A percentile compares a stretch with the other conserved stretches of the same genome.
phyloP scores from a whole-genome alignment of 306 rosid species.

The Trichosanthes cucumerina region DNA sequence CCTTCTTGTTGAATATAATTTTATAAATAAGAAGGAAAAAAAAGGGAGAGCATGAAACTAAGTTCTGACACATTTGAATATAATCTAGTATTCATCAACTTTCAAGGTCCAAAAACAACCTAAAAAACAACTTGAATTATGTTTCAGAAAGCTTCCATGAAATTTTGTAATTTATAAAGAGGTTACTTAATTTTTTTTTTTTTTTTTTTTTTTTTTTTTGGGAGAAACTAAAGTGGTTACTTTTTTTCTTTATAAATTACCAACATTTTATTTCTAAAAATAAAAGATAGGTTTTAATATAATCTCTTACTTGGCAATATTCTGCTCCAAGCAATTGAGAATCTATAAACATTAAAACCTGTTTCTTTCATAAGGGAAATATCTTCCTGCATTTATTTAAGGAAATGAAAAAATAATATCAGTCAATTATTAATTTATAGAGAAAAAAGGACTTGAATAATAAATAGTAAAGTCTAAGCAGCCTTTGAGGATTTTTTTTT shows the following conservation, averaged over 20 bases:
- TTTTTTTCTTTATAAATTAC: background rate
- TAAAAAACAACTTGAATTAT: too few relatives aligned
- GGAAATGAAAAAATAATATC: background rate
- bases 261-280: background rate
- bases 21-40: too few relatives aligned
- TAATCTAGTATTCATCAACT: too few relatives aligned
- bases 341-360: slow-evolving; percentile 46
- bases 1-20: too few relatives aligned
- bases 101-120: too few relatives aligned
- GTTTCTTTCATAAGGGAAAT: slow-evolving; percentile 39
- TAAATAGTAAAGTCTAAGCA: background rate
- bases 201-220: too few relatives aligned
- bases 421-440: background rate
- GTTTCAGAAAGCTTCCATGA: background rate
- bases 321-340: slow-evolving; percentile 70
- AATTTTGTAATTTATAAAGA: background rate
- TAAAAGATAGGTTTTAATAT: background rate
- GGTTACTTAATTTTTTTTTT: background rate
- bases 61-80: too few relatives aligned
- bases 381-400: slow-evolving; percentile 36
- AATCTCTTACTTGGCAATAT: slow-evolving; percentile 46
- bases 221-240: too few relatives aligned
- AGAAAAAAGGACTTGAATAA: background rate
- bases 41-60: too few relatives aligned
- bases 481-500: too few relatives aligned